phyloP scores from a whole-genome alignment of 176 grass and related monocot species.

The Carex cristatella region DNA sequence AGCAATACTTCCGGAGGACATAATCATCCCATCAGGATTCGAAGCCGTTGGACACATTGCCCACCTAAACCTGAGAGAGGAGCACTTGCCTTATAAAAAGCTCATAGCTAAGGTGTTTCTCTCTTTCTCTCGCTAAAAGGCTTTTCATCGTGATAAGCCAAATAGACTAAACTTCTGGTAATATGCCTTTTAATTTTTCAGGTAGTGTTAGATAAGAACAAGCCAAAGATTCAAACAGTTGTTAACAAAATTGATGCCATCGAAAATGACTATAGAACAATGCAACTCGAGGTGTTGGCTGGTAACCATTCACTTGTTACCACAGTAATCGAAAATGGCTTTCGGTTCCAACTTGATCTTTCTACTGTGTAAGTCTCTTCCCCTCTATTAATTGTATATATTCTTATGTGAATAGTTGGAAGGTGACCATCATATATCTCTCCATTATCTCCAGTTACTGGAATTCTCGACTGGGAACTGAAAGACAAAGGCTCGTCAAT shows the following conservation, averaged over 20 bases:
- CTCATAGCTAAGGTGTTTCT: conserved; percentile 63
- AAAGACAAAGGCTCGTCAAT: conserved; percentile 70
- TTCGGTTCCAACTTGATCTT: conserved; percentile 80
- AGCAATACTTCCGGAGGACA: conserved; percentile 66
- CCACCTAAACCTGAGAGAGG: conserved; percentile 79
- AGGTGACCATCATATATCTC: conserved; percentile 10
- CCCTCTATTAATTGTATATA: conserved; percentile 18
- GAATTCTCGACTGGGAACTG: conserved; percentile 86
- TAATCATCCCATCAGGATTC: conserved; percentile 74
- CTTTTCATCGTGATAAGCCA: neutral
- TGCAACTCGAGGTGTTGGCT: conserved; percentile 89
- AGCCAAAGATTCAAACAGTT: conserved; percentile 85
- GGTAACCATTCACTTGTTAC: conserved; percentile 75
- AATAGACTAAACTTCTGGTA: neutral
- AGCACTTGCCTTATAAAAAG: conserved; percentile 77
- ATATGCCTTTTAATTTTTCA: conserved; percentile 29
- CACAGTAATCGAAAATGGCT: conserved; percentile 61
- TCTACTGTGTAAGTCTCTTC: conserved; percentile 57
- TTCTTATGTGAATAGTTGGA: neutral
- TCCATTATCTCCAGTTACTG: conserved; percentile 58
- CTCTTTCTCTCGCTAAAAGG: neutral
- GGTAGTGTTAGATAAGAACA: conserved; percentile 90
- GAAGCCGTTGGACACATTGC: conserved; percentile 86
- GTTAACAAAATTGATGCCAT: conserved; percentile 88
- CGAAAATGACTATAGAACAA: conserved; percentile 83